phyloP scores from a whole-genome alignment of 495 filamentous ascomycete species.

The Filosporella fistucella region DNA sequence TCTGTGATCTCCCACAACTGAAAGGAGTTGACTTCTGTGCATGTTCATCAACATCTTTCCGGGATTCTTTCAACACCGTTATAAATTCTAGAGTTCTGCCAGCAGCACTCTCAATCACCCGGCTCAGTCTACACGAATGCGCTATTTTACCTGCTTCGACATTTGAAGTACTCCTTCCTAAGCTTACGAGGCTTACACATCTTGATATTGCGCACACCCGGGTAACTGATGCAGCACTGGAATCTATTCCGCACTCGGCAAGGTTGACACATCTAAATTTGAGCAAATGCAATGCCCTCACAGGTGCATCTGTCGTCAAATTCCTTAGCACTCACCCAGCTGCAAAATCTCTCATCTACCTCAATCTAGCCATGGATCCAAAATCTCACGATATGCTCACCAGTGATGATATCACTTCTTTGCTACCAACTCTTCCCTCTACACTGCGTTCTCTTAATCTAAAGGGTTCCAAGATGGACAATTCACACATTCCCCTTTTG shows the following conservation, averaged over 20 bases:
- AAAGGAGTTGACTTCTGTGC: slow-evolving; percentile 76
- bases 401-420: slow-evolving; percentile 55
- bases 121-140: slow-evolving; percentile 79
- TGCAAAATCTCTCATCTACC: slow-evolving; percentile 59
- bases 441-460: slow-evolving; percentile 73
- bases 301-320: slow-evolving; percentile 61
- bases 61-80: slow-evolving; percentile 47
- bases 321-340: slow-evolving; percentile 73
- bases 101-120: slow-evolving; percentile 51
- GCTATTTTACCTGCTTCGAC: slow-evolving; percentile 63
- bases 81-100: slow-evolving; percentile 32
- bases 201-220: slow-evolving; percentile 78
- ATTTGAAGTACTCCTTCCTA: slow-evolving; percentile 64
- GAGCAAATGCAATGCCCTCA: slow-evolving; percentile 67
- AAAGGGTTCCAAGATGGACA: slow-evolving; percentile 66
- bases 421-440: slow-evolving; percentile 64
- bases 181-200: slow-evolving; percentile 77
- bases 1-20: slow-evolving; percentile 65
- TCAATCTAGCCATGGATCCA: slow-evolving; percentile 73
- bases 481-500: slow-evolving; percentile 59
- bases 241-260: slow-evolving; percentile 67
- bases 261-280: slow-evolving; percentile 76
- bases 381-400: slow-evolving; percentile 69
- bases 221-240: slow-evolving; percentile 68
- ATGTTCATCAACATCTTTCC: slow-evolving; percentile 67